These are phyloP conservation scores for Vitis cinerea DNA, from an alignment of 164 flowering plant genomes.

Conservation along the genomic window DNA sequence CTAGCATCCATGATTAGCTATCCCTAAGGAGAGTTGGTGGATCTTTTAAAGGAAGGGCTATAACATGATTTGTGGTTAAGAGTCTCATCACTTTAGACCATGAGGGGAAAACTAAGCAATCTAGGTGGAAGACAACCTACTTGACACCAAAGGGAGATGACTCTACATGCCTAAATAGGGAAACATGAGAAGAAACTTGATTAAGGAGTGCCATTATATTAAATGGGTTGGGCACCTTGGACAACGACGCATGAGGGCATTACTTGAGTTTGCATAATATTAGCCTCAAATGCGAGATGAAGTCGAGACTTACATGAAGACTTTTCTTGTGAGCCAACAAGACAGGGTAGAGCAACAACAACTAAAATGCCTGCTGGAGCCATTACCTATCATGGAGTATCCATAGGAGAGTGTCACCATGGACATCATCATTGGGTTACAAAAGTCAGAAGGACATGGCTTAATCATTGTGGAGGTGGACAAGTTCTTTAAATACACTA, in stretches of 20 bases:
- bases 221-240: slow-evolving; percentile 15
- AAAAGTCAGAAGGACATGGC: too few species aligned
- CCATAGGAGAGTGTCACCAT: too few species aligned
- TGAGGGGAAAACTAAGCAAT: not conserved
- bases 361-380: too few species aligned
- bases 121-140: not conserved
- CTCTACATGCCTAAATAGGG: slow-evolving; percentile 3
- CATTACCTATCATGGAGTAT: too few species aligned
- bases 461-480: slow-evolving; percentile 2
- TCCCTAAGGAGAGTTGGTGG: not conserved
- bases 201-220: slow-evolving; percentile 1
- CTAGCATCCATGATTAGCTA: not conserved
- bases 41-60: not conserved
- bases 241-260: not conserved
- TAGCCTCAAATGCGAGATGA: slow-evolving; percentile 9
- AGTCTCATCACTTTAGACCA: too few species aligned
- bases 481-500: slow-evolving; percentile 10
- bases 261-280: not conserved
- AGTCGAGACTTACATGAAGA: slow-evolving; percentile 7
- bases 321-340: slow-evolving; percentile 15
- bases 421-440: too few species aligned
- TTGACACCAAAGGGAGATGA: not conserved
- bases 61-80: not conserved
- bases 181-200: not conserved
- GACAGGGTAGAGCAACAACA: slow-evolving; percentile 9